Percentiles rank a stretch among this genome's conserved stretches.
Conservation (phyloP, 768 basidiomycete species). For the Boletales sp. region DNA sequence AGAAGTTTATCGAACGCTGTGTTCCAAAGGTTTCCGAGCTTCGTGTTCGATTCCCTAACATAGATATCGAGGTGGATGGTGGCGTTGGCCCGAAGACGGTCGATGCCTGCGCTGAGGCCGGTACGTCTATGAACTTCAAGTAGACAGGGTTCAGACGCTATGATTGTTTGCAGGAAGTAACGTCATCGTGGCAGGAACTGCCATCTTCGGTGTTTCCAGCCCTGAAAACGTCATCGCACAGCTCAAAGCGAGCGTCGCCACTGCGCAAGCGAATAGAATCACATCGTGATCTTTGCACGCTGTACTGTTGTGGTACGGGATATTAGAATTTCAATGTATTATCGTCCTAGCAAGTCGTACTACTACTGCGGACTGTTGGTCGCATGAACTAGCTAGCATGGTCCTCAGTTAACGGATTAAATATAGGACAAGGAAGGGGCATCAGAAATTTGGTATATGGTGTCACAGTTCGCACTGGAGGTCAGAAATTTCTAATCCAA, state of each 20-base stretch:
- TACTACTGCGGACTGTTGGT: constrained; percentile 2
- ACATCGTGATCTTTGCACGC: not conserved
- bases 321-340: constrained; percentile 28
- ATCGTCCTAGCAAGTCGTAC: constrained; percentile 13
- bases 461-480: constrained; percentile 25
- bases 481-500: constrained; percentile 30
- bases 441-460: constrained; percentile 30
- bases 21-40: constrained; percentile 91
- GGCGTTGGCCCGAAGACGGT: constrained; percentile 93
- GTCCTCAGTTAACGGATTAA: constrained; percentile 16
- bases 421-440: constrained; percentile 24
- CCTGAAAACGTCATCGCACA: constrained; percentile 74
- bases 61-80: constrained; percentile 98
- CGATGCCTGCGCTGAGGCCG: constrained; percentile 84
- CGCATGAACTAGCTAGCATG: constrained; percentile 15
- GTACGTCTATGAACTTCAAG: constrained; percentile 36
- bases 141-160: not conserved
- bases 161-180: constrained; percentile 70
- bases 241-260: constrained; percentile 67
- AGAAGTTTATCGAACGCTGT: constrained; percentile 93
- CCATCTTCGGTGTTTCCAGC: constrained; percentile 81
- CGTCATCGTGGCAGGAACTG: constrained; percentile 96
- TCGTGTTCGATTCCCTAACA: constrained; percentile 84
- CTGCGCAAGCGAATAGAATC: constrained; percentile 53
- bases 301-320: not conserved